Conservation (phyloP, 805 yeast species). For the Kuraishia cidri region DNA sequence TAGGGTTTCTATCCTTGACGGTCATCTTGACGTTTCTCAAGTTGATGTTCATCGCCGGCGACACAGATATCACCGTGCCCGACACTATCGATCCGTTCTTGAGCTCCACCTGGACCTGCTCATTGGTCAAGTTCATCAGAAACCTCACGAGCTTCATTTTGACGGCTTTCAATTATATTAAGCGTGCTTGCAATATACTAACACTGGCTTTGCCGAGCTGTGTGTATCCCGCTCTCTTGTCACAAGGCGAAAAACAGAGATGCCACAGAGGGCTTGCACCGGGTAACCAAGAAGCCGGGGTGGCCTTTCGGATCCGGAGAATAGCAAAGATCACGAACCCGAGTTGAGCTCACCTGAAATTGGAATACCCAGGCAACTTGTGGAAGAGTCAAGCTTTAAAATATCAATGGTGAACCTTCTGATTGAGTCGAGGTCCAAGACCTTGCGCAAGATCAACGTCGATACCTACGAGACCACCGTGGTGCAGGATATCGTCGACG, state of each 20-base stretch:
- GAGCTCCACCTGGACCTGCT: constrained; percentile 82
- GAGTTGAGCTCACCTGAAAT: too few species aligned
- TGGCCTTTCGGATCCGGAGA: too few species aligned
- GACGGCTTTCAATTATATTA: too few species aligned
- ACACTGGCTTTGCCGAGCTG: too few species aligned
- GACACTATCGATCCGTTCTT: constrained; percentile 84
- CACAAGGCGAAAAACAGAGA: too few species aligned
- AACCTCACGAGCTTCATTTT: constrained; percentile 64
- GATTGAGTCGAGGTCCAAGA: constrained; percentile 54
- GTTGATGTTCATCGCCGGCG: constrained; percentile 87
- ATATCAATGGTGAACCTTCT: constrained; percentile 34
- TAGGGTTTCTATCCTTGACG: constrained; percentile 59
- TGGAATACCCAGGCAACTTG: too few species aligned
- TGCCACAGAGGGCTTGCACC: too few species aligned
- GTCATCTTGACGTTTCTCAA: constrained; percentile 76
- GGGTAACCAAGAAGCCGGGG: too few species aligned
- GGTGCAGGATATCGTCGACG: constrained; percentile 26
- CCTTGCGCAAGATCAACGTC: constrained; percentile 37
- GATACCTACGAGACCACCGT: constrained; percentile 24
- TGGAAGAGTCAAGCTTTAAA: too few species aligned
- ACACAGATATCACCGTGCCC: constrained; percentile 77
- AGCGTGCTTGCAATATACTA: too few species aligned
- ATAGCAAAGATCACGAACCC: too few species aligned
- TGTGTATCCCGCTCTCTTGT: too few species aligned
- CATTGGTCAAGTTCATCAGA: constrained; percentile 77